These are phyloP conservation scores for Tephrocybe sp. DNA, from an alignment of 768 basidiomycete species.

Conservation along the genomic window DNA sequence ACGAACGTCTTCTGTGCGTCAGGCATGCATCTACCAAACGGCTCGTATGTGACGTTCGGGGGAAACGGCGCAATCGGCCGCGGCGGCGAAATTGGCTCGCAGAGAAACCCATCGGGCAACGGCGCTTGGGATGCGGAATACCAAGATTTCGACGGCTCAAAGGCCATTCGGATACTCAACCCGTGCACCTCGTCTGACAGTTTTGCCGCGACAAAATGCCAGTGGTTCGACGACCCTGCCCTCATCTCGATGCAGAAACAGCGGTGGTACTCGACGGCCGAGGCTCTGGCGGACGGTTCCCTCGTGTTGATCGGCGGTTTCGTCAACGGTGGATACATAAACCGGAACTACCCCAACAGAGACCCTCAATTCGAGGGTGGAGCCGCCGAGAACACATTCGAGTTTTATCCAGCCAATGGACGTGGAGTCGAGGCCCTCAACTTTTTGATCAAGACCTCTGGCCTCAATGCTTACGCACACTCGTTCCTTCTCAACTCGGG, in stretches of 20 bases:
- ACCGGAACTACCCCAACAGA: constrained; percentile 70
- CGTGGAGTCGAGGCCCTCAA: constrained; percentile 52
- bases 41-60: constrained; percentile 72
- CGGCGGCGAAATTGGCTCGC: constrained; percentile 58
- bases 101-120: constrained; percentile 42
- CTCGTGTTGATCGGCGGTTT: constrained; percentile 84
- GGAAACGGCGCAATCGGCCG: constrained; percentile 76
- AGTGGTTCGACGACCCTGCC: constrained; percentile 71
- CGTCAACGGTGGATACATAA: constrained; percentile 76
- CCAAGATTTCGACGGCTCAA: constrained; percentile 81
- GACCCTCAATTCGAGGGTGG: constrained; percentile 67
- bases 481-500: constrained; percentile 76
- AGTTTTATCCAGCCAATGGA: constrained; percentile 75
- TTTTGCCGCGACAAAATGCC: constrained; percentile 50
- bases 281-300: constrained; percentile 73
- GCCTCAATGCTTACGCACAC: constrained; percentile 77
- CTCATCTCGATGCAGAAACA: constrained; percentile 64
- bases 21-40: constrained; percentile 81
- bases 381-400: constrained; percentile 82
- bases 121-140: constrained; percentile 67
- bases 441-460: constrained; percentile 73
- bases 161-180: constrained; percentile 78
- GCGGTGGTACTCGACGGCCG: constrained; percentile 81
- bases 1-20: constrained; percentile 84
- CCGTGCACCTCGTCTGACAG: constrained; percentile 60